phyloP scores from a whole-genome alignment of 257 asterid genomes.

The Solanum bulbocastanum region DNA sequence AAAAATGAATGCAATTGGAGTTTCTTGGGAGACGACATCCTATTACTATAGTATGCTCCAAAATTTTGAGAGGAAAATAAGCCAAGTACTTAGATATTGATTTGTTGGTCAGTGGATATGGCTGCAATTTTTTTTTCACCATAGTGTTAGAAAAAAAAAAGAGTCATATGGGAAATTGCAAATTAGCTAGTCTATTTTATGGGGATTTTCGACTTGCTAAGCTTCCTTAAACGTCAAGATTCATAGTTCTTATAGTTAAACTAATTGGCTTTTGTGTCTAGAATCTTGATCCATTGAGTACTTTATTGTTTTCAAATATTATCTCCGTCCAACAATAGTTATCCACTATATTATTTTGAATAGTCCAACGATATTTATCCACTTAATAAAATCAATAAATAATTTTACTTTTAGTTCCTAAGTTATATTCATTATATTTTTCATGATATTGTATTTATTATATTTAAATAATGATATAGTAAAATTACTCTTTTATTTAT shows the following conservation, averaged over 20 bases:
- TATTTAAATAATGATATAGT: too few relatives aligned
- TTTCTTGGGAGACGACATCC: conserved; percentile 23
- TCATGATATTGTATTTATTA: neutral
- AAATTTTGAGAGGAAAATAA: neutral
- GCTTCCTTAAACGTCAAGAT: neutral
- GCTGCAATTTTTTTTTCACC: neutral
- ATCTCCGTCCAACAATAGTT: neutral
- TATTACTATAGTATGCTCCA: neutral
- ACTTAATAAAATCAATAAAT: too few relatives aligned
- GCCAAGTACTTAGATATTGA: neutral
- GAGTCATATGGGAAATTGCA: neutral
- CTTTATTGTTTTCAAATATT: neutral
- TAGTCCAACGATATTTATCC: too few relatives aligned
- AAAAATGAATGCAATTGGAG: conserved; percentile 7
- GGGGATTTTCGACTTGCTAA: neutral
- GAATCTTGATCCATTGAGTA: neutral
- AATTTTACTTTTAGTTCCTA: too few relatives aligned
- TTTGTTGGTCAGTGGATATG: neutral
- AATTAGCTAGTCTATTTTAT: neutral
- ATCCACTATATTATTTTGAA: too few relatives aligned
- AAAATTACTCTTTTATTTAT: too few relatives aligned
- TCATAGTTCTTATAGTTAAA: neutral
- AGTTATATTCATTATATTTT: too few relatives aligned
- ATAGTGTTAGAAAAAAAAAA: neutral
- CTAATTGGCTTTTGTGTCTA: neutral